phyloP scores from a whole-genome alignment of 495 filamentous ascomycete genomes.

The Xylona heveae region DNA sequence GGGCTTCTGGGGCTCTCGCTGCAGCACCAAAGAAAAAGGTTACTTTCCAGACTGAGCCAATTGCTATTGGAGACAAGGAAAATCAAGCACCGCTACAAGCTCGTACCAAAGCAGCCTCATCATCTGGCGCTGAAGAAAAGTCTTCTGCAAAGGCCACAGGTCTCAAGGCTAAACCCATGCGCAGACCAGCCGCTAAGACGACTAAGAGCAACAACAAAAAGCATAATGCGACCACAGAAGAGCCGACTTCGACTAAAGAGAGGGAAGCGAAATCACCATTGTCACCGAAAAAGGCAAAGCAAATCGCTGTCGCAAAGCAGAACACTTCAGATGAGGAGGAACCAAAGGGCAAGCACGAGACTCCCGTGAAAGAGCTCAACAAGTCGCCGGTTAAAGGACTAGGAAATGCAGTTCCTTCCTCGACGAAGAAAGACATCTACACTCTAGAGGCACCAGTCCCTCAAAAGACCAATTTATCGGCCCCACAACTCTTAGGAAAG shows the following conservation, averaged over 20 bases:
- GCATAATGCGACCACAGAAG: neutral
- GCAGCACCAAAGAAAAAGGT: constrained; percentile 29
- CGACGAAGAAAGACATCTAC: constrained; percentile 22
- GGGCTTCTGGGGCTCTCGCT: no score
- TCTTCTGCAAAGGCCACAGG: constrained; percentile 14
- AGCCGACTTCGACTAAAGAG: constrained; percentile 9
- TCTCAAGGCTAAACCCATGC: constrained; percentile 26
- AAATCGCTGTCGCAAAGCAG: constrained; percentile 22
- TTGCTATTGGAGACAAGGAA: constrained; percentile 17
- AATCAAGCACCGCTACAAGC: constrained; percentile 7
- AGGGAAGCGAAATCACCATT: constrained; percentile 14
- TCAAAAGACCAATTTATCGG: no score
- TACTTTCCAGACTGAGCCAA: constrained; percentile 25
- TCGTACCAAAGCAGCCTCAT: constrained; percentile 10
- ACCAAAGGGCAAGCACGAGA: constrained; percentile 21
- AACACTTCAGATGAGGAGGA: constrained; percentile 27
- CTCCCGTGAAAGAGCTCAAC: constrained; percentile 14
- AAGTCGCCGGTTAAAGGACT: constrained; percentile 24
- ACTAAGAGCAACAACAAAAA: constrained; percentile 1
- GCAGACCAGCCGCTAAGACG: constrained; percentile 15
- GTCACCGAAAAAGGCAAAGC: constrained; percentile 34
- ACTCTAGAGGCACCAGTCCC: no score
- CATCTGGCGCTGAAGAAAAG: constrained; percentile 12
- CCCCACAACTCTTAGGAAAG: no score
- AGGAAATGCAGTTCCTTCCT: constrained; percentile 15